These are phyloP conservation scores for Hydnomerulius pinastri DNA, from an alignment of 768 basidiomycete genomes.

Conservation along the genomic window DNA sequence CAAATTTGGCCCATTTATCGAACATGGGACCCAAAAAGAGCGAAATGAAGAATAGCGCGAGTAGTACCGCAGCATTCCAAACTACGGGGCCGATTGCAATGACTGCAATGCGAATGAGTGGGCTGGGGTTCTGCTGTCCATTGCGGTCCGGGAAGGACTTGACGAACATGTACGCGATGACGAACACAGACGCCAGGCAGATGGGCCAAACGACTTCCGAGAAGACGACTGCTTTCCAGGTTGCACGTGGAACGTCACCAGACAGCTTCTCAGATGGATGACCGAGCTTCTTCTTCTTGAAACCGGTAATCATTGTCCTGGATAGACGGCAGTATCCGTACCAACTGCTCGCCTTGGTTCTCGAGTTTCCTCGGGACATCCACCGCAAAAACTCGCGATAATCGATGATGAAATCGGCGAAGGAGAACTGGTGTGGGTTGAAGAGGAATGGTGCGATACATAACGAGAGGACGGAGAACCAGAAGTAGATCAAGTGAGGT, in stretches of 20 bases:
- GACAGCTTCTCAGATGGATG: slow-evolving; percentile 98
- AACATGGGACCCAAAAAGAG: slow-evolving; percentile 91
- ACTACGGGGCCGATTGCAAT: slow-evolving; percentile 91
- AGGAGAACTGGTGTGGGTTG: slow-evolving; percentile 99
- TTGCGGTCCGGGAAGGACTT: slow-evolving; percentile 78
- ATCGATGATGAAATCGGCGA: slow-evolving; percentile 96
- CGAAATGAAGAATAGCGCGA: slow-evolving; percentile 88
- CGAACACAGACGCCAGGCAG: slow-evolving; percentile 71
- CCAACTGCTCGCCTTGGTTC: slow-evolving; percentile 97
- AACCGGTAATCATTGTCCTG: slow-evolving; percentile 96
- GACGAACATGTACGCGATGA: slow-evolving; percentile 89
- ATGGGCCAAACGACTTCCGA: slow-evolving; percentile 85
- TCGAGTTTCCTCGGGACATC: slow-evolving; percentile 99
- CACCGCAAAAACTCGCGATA: slow-evolving; percentile 98
- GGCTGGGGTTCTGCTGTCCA: slow-evolving; percentile 72
- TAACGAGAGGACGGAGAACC: slow-evolving; percentile 93
- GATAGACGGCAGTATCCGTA: slow-evolving; percentile 98
- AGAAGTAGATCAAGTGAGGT: slow-evolving; percentile 97
- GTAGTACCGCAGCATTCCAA: slow-evolving; percentile 89
- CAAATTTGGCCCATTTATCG: slow-evolving; percentile 83
- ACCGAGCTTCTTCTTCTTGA: slow-evolving; percentile 98
- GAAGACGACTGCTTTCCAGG: slow-evolving; percentile 81
- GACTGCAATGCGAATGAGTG: slow-evolving; percentile 86
- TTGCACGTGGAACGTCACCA: slow-evolving; percentile 89
- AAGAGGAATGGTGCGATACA: slow-evolving; percentile 98